Percentiles rank a stretch among this genome's conserved stretches.
phyloP scores from a whole-genome alignment of 73 alveolate species.

The Paramecium biaurelia region DNA sequence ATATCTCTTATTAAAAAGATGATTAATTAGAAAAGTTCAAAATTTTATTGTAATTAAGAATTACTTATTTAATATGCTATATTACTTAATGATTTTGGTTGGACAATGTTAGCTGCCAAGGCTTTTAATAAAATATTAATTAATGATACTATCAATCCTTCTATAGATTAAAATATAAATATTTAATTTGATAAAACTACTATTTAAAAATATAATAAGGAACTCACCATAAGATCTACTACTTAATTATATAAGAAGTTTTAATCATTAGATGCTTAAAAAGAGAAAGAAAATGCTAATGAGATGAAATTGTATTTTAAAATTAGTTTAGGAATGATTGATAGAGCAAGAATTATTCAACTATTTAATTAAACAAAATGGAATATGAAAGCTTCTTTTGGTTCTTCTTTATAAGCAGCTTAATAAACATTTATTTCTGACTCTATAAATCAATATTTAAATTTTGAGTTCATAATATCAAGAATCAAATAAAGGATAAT shows the following conservation, averaged over 20 bases:
- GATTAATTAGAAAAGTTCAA: not conserved
- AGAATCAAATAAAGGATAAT: not conserved
- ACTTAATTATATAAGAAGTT: not conserved
- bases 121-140: not conserved
- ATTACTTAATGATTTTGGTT: not conserved
- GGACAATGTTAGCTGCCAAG: not conserved
- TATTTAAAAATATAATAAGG: not conserved
- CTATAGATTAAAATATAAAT: not conserved
- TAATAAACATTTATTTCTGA: not conserved
- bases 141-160: not conserved
- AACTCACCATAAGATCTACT: not conserved
- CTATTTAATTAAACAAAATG: not conserved
- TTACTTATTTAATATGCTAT: not conserved
- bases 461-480: not conserved
- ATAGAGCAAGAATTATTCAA: not conserved
- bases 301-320: not conserved
- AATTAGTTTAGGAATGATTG: not conserved
- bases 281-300: not conserved
- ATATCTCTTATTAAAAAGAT: not conserved
- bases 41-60: not conserved
- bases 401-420: conserved; percentile 13
- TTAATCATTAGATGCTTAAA: not conserved
- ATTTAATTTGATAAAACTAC: not conserved
- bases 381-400: not conserved
- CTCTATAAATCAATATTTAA: not conserved